Base-by-base conservation (phyloP, 2,329 filamentous ascomycete species). In the Ophiostoma pallidulum region DNA sequence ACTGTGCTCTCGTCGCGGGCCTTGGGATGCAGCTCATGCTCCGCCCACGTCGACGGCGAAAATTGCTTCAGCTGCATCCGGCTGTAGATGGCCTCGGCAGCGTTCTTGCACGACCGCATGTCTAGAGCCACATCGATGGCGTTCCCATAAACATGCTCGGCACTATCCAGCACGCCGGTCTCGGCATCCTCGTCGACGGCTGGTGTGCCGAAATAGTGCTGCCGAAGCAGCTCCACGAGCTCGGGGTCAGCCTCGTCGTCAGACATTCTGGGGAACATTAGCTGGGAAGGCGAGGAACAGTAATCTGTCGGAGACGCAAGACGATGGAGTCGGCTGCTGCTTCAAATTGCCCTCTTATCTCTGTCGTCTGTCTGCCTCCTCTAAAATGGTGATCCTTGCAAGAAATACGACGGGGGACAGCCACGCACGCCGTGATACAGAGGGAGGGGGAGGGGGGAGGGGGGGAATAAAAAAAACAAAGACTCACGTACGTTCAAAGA, bases 161-260 rank as follows among this genome's bases (percentile, higher is more conserved):
- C 90, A 53, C 81, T 77, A 54, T 86, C 73, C 4, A 97, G 76
- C 35, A 97, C 89, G 43, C 82, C 85, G 6, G 86, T 94, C 57
- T 91, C 85, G 18, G 84, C 77, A 19, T 82, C 75, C 18, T 75
- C 66, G 40, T 74, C 64, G 45, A 78, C 60, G 22, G 69, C 64
- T 18, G 72, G 67, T 48, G 76, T 75, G 46, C 80, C 77, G 45
- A 84, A 66, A 38, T 94, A 74, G 53, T 89, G 86, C 63, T 92
- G 80, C 45, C 89, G 83, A 13, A 97, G 77, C 18, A 96, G 81
- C 56, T 82, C 88, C 18, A 96, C 74, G 39, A 97, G 80, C 66
- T 96, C 90, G 35, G 78, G 83, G 61, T 96, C 91, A 41, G 84
- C 82, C 64, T 95, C 91, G 65, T 94, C 87, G 70, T 96, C 89